Conservation (phyloP, 179 eudicot genomes). For the Patellifolia procumbens region DNA sequence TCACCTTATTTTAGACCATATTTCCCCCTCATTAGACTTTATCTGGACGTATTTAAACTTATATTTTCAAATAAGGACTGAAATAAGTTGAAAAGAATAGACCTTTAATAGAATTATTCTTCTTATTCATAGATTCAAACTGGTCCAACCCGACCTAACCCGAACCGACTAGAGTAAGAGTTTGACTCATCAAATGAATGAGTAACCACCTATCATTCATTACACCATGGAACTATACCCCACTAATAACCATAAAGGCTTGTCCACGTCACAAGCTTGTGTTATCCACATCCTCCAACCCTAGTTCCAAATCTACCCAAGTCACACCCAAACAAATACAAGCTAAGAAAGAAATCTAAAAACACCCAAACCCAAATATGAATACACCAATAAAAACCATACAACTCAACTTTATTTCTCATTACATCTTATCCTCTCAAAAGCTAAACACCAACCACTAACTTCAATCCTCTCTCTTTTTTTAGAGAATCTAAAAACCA, state of each 20-base stretch:
- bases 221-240: background rate
- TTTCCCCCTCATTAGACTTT: too few species aligned
- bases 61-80: too few species aligned
- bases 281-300: slow-evolving; percentile 11
- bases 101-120: too few species aligned
- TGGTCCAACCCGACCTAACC: too few species aligned
- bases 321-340: background rate
- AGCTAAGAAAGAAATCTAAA: slow-evolving; percentile 8
- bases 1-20: too few species aligned
- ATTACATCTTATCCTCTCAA: slow-evolving; percentile 36
- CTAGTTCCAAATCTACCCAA: background rate
- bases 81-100: too few species aligned
- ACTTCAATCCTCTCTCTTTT: slow-evolving; percentile 4
- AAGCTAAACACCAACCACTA: slow-evolving; percentile 19
- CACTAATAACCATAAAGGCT: background rate
- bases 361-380: slow-evolving; percentile 8
- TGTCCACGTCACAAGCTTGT: slow-evolving; percentile 13
- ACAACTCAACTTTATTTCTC: slow-evolving; percentile 27
- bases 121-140: too few species aligned
- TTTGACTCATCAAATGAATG: too few species aligned
- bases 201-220: too few species aligned
- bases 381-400: slow-evolving; percentile 26
- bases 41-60: too few species aligned
- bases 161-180: too few species aligned
- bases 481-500: slow-evolving; percentile 25